These are phyloP conservation scores for Sanghuangporus sanghuang DNA, from an alignment of 1,284 basidiomycete species.

Conservation along the genomic window DNA sequence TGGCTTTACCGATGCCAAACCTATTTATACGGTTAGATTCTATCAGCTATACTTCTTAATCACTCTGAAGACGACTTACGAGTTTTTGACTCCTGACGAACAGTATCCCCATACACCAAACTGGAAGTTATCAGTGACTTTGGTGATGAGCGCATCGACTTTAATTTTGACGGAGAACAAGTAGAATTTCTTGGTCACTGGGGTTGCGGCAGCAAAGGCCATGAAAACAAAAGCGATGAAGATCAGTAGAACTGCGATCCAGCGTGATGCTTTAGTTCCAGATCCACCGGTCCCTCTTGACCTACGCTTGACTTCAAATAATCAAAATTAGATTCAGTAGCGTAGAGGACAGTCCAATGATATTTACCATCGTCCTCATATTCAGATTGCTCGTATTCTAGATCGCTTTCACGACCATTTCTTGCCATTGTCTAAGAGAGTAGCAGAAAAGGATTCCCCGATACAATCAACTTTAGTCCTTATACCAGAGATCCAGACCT, in stretches of 20 bases:
- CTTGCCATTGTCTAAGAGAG: not conserved
- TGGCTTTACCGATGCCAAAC: not conserved
- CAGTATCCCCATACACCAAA: constrained; percentile 16
- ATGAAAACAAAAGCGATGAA: constrained; percentile 6
- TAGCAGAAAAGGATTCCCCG: not conserved
- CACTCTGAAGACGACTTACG: not conserved
- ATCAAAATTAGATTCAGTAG: not conserved
- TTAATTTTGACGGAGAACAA: constrained; percentile 8
- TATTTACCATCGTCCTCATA: not conserved
- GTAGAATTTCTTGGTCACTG: constrained; percentile 5
- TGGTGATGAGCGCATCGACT: constrained; percentile 2
- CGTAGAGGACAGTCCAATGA: not conserved
- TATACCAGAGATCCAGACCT: not conserved
- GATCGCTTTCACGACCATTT: not conserved
- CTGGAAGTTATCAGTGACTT: not conserved
- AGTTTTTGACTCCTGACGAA: constrained; percentile 5
- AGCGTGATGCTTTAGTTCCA: not conserved
- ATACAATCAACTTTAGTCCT: too few relatives aligned
- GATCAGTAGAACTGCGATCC: constrained; percentile 2
- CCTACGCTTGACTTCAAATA: not conserved
- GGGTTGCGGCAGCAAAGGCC: constrained; percentile 6
- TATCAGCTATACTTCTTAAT: not conserved
- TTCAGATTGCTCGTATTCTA: not conserved
- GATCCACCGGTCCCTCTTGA: not conserved
- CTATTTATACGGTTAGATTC: not conserved